Conservation (phyloP, 2,329 filamentous ascomycete species). For the Talaromyces sp. region DNA sequence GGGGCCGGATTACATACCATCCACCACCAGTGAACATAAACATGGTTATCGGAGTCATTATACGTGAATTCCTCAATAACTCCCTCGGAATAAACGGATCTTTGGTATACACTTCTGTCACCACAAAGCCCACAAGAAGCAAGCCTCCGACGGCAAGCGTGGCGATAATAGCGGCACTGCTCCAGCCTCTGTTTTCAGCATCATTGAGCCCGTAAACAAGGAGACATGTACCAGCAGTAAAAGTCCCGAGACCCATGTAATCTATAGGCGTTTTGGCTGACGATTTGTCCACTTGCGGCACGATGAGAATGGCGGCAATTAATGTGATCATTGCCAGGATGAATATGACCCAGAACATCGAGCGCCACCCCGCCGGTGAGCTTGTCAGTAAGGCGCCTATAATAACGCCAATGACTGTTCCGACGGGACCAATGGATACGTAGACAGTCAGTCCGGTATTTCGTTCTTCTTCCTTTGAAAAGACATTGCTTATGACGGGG, state of each 20-base stretch:
- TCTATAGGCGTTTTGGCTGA: background rate
- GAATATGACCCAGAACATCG: background rate
- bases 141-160: background rate
- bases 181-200: background rate
- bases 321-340: background rate
- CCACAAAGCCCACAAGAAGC: background rate
- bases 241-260: background rate
- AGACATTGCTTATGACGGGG: background rate
- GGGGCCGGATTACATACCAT: no score
- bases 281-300: background rate
- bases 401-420: background rate
- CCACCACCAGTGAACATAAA: background rate
- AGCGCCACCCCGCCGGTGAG: background rate
- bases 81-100: background rate
- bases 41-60: background rate
- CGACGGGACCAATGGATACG: background rate
- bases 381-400: background rate
- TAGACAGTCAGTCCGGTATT: background rate
- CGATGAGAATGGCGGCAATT: background rate
- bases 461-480: background rate
- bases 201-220: background rate
- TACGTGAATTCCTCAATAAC: background rate
- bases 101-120: background rate
- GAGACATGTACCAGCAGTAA: background rate
- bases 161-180: background rate